phyloP scores from a whole-genome alignment of 306 rosid genomes.

The Bauhinia variegata region DNA sequence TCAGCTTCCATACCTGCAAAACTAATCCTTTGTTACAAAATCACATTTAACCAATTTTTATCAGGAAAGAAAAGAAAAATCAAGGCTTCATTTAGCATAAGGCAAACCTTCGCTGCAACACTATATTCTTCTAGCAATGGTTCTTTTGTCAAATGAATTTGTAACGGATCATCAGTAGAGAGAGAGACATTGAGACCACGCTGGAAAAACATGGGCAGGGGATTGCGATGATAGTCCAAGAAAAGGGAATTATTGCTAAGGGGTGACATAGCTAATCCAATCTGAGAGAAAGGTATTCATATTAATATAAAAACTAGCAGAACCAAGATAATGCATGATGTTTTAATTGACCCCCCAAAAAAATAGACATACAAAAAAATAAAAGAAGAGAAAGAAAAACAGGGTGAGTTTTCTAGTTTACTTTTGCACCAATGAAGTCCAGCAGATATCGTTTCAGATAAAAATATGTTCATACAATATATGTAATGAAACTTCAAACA shows the following conservation, averaged over 20 bases:
- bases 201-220: conserved; percentile 81
- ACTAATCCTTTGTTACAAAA: not conserved
- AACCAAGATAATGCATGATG: conserved; percentile 21
- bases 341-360: not conserved
- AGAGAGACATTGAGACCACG: conserved; percentile 86
- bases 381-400: not conserved
- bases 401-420: conserved; percentile 5
- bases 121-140: conserved; percentile 59
- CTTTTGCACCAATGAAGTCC: conserved; percentile 21
- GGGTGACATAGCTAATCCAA: conserved; percentile 81
- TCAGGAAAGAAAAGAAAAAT: not conserved
- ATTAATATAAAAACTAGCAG: conserved; percentile 9
- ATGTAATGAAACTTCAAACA: no score
- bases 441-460: not conserved
- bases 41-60: conserved; percentile 5
- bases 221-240: conserved; percentile 83
- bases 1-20: conserved; percentile 84
- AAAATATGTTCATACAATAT: not conserved
- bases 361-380: no score
- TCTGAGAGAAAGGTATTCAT: conserved; percentile 43
- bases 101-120: conserved; percentile 52
- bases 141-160: conserved; percentile 58
- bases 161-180: conserved; percentile 78
- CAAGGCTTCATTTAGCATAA: not conserved
- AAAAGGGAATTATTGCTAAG: conserved; percentile 88